These are phyloP conservation scores for Blastocrithidia nonstop DNA, from an alignment of 208 protist genomes.

Conservation along the genomic window DNA sequence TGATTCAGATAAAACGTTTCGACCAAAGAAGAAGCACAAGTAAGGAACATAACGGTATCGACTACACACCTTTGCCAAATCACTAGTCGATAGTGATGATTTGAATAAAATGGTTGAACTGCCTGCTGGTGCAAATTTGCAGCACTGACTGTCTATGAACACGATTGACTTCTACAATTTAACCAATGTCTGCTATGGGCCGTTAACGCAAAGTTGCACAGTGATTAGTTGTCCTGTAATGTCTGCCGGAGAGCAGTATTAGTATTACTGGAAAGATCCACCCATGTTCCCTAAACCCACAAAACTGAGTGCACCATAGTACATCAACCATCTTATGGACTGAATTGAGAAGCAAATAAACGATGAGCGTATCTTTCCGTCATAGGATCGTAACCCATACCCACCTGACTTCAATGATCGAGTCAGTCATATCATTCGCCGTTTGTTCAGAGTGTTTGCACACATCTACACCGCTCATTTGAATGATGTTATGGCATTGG, in stretches of 20 bases:
- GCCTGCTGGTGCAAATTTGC: slow-evolving; percentile 90
- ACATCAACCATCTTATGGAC: slow-evolving; percentile 94
- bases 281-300: slow-evolving; percentile 90
- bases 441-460: slow-evolving; percentile 97
- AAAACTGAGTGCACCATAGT: slow-evolving; percentile 92
- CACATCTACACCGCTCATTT: slow-evolving; percentile 99
- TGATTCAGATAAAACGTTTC: slow-evolving; percentile 91
- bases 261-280: slow-evolving; percentile 97
- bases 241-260: slow-evolving; percentile 89
- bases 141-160: slow-evolving; percentile 97
- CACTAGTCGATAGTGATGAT: slow-evolving; percentile 31
- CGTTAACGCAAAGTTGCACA: slow-evolving; percentile 98
- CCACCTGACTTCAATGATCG: slow-evolving; percentile 68
- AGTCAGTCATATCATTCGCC: slow-evolving; percentile 94
- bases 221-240: slow-evolving; percentile 90
- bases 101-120: slow-evolving; percentile 89
- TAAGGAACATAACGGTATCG: slow-evolving; percentile 91
- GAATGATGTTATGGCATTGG: slow-evolving; percentile 85
- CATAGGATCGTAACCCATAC: slow-evolving; percentile 81
- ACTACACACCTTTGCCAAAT: slow-evolving; percentile 84
- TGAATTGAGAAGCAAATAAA: slow-evolving; percentile 97
- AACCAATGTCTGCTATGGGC: slow-evolving; percentile 97
- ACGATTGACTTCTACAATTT: slow-evolving; percentile 99
- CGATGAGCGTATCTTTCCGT: slow-evolving; percentile 94
- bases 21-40: slow-evolving; percentile 89